Conservation (phyloP, 495 filamentous ascomycete genomes). For the Oidiodendron maius region DNA sequence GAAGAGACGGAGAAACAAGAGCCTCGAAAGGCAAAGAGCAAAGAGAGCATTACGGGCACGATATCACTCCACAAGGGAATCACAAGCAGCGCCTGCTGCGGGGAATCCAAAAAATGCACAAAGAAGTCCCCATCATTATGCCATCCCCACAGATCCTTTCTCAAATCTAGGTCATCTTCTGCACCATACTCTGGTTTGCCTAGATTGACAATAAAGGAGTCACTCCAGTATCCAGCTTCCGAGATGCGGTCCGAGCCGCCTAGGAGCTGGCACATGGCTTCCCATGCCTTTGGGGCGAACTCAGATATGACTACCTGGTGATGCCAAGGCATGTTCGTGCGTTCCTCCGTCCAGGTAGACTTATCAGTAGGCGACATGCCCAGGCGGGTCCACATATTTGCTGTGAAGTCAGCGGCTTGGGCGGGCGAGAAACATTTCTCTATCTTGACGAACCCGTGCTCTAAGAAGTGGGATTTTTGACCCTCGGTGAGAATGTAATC, state of each 20-base stretch:
- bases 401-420: slow-evolving; percentile 50
- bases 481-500: slow-evolving; percentile 43
- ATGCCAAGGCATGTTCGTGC: slow-evolving; percentile 62
- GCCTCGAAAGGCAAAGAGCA: neutral
- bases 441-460: slow-evolving; percentile 59
- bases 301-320: slow-evolving; percentile 42
- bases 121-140: slow-evolving; percentile 78
- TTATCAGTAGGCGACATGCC: slow-evolving; percentile 62
- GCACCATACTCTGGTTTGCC: slow-evolving; percentile 51
- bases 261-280: slow-evolving; percentile 63
- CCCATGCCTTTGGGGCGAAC: slow-evolving; percentile 65
- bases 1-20: neutral
- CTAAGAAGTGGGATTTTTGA: slow-evolving; percentile 60
- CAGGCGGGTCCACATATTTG: slow-evolving; percentile 62
- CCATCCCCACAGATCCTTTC: slow-evolving; percentile 51
- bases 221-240: slow-evolving; percentile 49
- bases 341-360: slow-evolving; percentile 56
- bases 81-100: slow-evolving; percentile 65
- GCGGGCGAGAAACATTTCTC: slow-evolving; percentile 54
- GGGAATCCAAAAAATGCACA: slow-evolving; percentile 67
- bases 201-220: slow-evolving; percentile 69
- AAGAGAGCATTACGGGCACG: slow-evolving; percentile 5
- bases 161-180: slow-evolving; percentile 35
- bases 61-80: slow-evolving; percentile 68
- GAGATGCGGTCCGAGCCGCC: slow-evolving; percentile 57